Base-by-base conservation (phyloP, 2,329 filamentous ascomycete species). In the Pestalotiopsis sp. region DNA sequence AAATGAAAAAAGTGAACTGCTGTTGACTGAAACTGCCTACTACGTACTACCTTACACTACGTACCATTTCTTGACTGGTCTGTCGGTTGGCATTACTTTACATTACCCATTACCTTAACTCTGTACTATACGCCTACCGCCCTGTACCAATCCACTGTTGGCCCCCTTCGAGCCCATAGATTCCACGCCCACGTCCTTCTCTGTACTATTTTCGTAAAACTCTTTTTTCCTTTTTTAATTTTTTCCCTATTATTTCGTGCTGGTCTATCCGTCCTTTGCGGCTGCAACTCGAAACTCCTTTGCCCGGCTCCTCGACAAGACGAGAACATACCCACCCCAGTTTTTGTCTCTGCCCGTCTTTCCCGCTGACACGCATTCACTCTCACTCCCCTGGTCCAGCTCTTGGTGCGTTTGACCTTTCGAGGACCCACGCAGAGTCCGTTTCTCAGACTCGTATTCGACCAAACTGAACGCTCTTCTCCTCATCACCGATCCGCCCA, bases 181-280 rank as follows among this genome's bases (percentile, higher is more conserved):
- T 27, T 38, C 23, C 23, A 63, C 17, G 23, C 45, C 23, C 62
- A 20, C 36, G 49, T n/a, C 14, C 39, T 20, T 27, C 62, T 27
- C 62, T 52, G 62, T 65, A 65, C 62, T 65, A 52, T 65, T 52
- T 65, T 65, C 62, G 39, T 49, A 65, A 36, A 36, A 36, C 23
- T 65, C 39, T 65, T 65, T 27, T 49, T 39, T 39, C 38, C 27
- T 23, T 59, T 58, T 59, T 36, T 27, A 59, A 11, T 17, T 52
- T 52, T 20, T 52, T 52, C 20, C 14, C 4, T 20, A 17, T 17
- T 17, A 20, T 52, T 3, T 52, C 20, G 13, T 59, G 13, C 14
- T 36, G 23, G 25, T 27, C 23, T 27, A 59, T 59, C 57, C n/a
- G 7, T 36, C 31, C 14, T 59, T 59, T 59, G 57, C 57, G 31